These are phyloP conservation scores for Globisporangium lucens DNA, from an alignment of 352 stramenopile species.

Conservation along the genomic window DNA sequence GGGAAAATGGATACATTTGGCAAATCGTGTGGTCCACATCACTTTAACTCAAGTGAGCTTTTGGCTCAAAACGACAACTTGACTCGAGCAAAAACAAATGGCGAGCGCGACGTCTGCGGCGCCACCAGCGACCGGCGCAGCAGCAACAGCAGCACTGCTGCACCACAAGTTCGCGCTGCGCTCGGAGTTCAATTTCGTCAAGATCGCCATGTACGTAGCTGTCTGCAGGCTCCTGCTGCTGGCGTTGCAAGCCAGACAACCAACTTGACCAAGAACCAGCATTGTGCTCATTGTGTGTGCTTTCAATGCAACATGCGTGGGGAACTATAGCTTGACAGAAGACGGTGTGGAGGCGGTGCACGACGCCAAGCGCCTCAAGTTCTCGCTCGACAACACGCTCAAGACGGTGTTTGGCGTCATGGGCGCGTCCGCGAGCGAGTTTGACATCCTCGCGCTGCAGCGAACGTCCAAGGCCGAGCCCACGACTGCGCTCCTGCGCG, in stretches of 20 bases:
- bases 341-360: conserved; percentile 31
- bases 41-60: too few relatives aligned
- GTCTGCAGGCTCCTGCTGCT: not conserved
- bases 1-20: conserved; percentile 4
- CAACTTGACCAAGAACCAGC: not conserved
- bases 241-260: not conserved
- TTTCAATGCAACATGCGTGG: not conserved
- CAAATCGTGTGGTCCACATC: not conserved
- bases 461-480: conserved; percentile 29
- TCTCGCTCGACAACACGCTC: conserved; percentile 65
- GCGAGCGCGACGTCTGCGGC: conserved; percentile 1
- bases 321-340: conserved; percentile 43
- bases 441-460: conserved; percentile 53
- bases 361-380: conserved; percentile 70
- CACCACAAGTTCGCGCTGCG: conserved; percentile 79
- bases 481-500: conserved; percentile 52
- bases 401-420: conserved; percentile 68
- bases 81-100: conserved; percentile 1
- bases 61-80: conserved; percentile 1
- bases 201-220: conserved; percentile 59
- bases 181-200: conserved; percentile 47
- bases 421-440: conserved; percentile 55
- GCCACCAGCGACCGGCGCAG: not conserved
- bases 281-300: conserved; percentile 1
- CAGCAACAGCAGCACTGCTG: conserved; percentile 5